A percentile compares a stretch with the other conserved stretches of the same genome.
phyloP scores from a whole-genome alignment of 495 filamentous ascomycete genomes.

The Penicillium daleae region DNA sequence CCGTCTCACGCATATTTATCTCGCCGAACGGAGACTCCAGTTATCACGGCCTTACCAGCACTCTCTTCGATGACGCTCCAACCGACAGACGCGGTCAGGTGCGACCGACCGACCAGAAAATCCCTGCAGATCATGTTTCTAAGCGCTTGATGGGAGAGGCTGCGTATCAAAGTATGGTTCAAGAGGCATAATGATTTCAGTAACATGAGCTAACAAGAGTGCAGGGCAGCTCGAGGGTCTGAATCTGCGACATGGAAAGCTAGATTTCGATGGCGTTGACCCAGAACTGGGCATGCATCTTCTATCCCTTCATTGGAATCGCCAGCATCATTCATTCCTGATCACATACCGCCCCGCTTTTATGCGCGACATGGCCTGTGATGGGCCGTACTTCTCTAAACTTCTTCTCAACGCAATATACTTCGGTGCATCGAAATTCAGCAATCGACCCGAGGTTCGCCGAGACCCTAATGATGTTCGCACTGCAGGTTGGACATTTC shows the following conservation, averaged over 20 bases:
- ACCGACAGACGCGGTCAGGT: constrained; percentile 16
- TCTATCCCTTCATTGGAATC: constrained; percentile 44
- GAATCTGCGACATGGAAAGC: constrained; percentile 30
- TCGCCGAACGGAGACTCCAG: constrained; percentile 34
- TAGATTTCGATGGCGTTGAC: constrained; percentile 50
- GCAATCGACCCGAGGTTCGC: constrained; percentile 34
- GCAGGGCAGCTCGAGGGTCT: constrained; percentile 35
- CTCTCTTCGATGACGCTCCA: constrained; percentile 36
- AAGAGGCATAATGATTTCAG: background rate
- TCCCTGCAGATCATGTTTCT: constrained; percentile 22
- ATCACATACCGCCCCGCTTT: constrained; percentile 45
- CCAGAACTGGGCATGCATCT: constrained; percentile 46
- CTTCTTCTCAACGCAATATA: constrained; percentile 49
- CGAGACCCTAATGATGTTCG: constrained; percentile 30
- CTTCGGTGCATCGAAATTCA: constrained; percentile 41
- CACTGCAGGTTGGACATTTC: constrained; percentile 35
- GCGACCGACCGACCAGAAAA: constrained; percentile 9
- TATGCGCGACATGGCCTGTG: constrained; percentile 45
- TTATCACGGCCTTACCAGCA: constrained; percentile 40
- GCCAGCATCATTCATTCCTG: constrained; percentile 39
- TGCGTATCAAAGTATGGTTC: constrained; percentile 34
- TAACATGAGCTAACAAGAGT: background rate
- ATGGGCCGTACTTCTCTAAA: constrained; percentile 44
- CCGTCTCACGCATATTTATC: constrained; percentile 28
- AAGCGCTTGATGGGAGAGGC: constrained; percentile 33